A percentile compares a stretch with the other conserved stretches of the same genome.
These are phyloP conservation scores for Irpex rosettiformis DNA, from an alignment of 1,284 basidiomycete species.

Conservation along the genomic window DNA sequence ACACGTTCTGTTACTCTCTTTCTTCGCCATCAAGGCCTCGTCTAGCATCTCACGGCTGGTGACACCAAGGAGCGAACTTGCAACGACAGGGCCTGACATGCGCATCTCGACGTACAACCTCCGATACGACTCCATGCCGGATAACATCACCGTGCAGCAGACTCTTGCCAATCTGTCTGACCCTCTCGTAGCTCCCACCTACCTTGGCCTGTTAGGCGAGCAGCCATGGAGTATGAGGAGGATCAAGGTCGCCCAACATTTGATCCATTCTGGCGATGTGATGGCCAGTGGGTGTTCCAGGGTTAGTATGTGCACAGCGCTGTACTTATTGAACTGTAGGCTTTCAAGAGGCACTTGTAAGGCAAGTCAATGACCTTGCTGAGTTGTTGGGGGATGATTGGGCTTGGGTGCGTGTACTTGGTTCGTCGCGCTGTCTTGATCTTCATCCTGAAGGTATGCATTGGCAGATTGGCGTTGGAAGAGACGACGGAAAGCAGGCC, in stretches of 20 bases:
- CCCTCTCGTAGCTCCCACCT: constrained; percentile 36
- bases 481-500: constrained; percentile 52
- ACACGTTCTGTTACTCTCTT: constrained; percentile 8
- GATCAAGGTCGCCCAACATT: constrained; percentile 42
- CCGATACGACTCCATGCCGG: constrained; percentile 49
- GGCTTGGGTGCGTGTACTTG: constrained; percentile 40
- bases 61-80: neutral
- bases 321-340: constrained; percentile 33
- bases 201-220: constrained; percentile 33
- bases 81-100: constrained; percentile 24
- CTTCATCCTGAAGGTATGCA: neutral
- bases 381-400: constrained; percentile 52
- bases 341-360: constrained; percentile 57
- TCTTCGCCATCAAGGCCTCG: constrained; percentile 9
- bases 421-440: neutral
- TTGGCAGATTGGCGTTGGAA: constrained; percentile 55
- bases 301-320: neutral
- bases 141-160: constrained; percentile 46
- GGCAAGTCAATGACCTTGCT: constrained; percentile 58
- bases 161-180: constrained; percentile 41
- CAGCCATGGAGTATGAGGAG: constrained; percentile 51
- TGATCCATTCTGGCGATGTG: constrained; percentile 38
- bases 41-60: neutral
- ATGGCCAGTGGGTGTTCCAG: constrained; percentile 31
- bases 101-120: constrained; percentile 51